Conservation (phyloP, 1,284 basidiomycete species). For the Cystobasidiaceae sp. region DNA sequence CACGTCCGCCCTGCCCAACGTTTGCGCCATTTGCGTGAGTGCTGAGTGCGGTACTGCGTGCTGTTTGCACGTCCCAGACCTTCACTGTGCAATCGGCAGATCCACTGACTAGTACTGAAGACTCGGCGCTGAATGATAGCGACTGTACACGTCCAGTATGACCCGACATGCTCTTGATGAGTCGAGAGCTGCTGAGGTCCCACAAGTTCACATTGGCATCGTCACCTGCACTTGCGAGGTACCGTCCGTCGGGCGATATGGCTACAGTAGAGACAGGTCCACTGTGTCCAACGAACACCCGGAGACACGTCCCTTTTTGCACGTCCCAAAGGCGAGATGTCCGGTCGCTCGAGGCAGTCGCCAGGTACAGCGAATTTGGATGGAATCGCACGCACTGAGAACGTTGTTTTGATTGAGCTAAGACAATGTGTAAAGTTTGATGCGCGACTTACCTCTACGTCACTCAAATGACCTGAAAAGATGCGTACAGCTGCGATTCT, state of each 20-base stretch:
- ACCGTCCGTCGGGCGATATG: slow-evolving; percentile 87
- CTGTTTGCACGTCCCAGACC: slow-evolving; percentile 85
- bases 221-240: slow-evolving; percentile 87
- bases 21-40: slow-evolving; percentile 35
- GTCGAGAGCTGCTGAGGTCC: slow-evolving; percentile 87
- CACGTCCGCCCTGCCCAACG: slow-evolving; percentile 35
- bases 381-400: slow-evolving; percentile 87
- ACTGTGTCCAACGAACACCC: slow-evolving; percentile 93
- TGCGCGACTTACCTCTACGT: slow-evolving; percentile 79
- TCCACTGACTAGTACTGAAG: slow-evolving; percentile 80
- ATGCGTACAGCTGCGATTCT: slow-evolving; percentile 78
- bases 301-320: slow-evolving; percentile 86
- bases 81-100: slow-evolving; percentile 89
- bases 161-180: slow-evolving; percentile 95
- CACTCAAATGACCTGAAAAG: slow-evolving; percentile 92
- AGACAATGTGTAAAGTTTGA: background rate
- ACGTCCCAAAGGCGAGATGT: slow-evolving; percentile 97
- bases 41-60: slow-evolving; percentile 42
- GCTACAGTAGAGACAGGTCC: slow-evolving; percentile 81
- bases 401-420: background rate
- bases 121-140: slow-evolving; percentile 86
- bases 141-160: slow-evolving; percentile 85
- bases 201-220: slow-evolving; percentile 91
- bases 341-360: slow-evolving; percentile 93
- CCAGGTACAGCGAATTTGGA: slow-evolving; percentile 94